Evolutionary conservation across 2,329 filamentous ascomycete genomes (phyloP), one percentile per base, ranked within the genome.

Genomic region (Pseudocercospora eumusae): DNA sequence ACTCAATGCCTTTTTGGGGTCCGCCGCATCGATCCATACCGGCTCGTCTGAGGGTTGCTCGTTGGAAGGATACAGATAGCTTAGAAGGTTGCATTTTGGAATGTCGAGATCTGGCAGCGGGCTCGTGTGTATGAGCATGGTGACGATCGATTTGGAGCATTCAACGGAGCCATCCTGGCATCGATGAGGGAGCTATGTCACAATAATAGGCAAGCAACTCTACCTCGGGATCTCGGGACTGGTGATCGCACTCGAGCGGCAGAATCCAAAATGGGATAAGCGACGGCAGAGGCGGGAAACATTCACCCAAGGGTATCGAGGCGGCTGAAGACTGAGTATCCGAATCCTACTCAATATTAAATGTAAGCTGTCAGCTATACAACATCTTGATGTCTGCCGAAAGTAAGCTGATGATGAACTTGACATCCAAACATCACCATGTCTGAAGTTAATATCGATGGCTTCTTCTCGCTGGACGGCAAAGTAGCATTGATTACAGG

Each of bases 401-500:
- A 15, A 20, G 10, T 18, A 42, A 40, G 23, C 42, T 28, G 23
- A 25, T 36, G 44, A 28, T 36, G 40, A 25, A 25, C 8, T n/a
- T 31, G 28, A 56, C 13, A 13, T n/a, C 15, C 20, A 25, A 40
- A 40, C 6, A 56, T 36, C n/a, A 63, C n/a, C 25, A 69, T 70
- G 69, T 68, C 84, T 45, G 88, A 91, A 71, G 82, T 87, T 63
- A 79, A 87, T 60, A 81, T 92, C 61, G 71, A 84, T 40, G 86
- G 92, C 75, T 93, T 92, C 76, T 95, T 95, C 82, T 92, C 89
- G 56, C 83, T 95, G 65, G 88, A 92, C 72, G 90, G 91, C 68
- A 96, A 95, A 76, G 85, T 93, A 25, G 90, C 89, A 67, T 88
- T 96, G 64, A 85, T 96, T 53, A 96, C 91, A 0, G 91, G 91